These are phyloP conservation scores for Talaromyces trachyspermus DNA, from an alignment of 495 filamentous ascomycete species.

Conservation along the genomic window DNA sequence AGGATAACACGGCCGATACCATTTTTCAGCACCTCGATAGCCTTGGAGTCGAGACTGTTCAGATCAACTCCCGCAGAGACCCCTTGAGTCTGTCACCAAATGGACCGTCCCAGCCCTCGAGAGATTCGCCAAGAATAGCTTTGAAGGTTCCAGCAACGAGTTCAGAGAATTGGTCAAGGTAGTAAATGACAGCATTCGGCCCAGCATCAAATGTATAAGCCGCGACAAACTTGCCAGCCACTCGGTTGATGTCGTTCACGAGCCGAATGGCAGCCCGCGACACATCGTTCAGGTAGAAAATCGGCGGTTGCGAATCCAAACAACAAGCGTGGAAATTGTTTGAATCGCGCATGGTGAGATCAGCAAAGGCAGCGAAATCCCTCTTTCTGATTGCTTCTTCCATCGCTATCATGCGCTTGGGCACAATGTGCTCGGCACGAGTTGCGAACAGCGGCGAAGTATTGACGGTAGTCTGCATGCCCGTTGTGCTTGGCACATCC, in stretches of 20 bases:
- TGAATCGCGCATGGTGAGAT: conserved; percentile 89
- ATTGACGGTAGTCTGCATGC: conserved; percentile 92
- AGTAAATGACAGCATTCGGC: conserved; percentile 95
- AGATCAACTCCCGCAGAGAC: conserved; percentile 38
- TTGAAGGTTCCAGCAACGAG: conserved; percentile 66
- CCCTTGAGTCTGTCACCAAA: conserved; percentile 42
- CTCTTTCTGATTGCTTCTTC: conserved; percentile 64
- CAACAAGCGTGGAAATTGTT: conserved; percentile 96
- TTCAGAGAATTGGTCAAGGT: conserved; percentile 65
- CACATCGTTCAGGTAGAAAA: conserved; percentile 97
- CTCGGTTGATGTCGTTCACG: conserved; percentile 79
- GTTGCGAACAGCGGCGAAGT: conserved; percentile 76
- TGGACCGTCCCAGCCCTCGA: conserved; percentile 56
- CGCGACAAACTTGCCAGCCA: conserved; percentile 63
- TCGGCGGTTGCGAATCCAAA: conserved; percentile 89
- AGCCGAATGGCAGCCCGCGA: conserved; percentile 74
- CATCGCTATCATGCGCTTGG: conserved; percentile 78
- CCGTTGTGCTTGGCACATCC: conserved; percentile 79
- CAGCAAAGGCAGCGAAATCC: conserved; percentile 82
- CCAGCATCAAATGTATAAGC: conserved; percentile 98
- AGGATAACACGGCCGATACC: conserved; percentile 84
- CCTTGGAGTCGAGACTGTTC: conserved; percentile 45
- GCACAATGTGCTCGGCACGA: conserved; percentile 67
- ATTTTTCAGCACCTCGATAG: conserved; percentile 55
- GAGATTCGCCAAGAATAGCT: conserved; percentile 34